These are phyloP conservation scores for Jamesozyma rosinii DNA, from an alignment of 805 yeast species.

Conservation along the genomic window DNA sequence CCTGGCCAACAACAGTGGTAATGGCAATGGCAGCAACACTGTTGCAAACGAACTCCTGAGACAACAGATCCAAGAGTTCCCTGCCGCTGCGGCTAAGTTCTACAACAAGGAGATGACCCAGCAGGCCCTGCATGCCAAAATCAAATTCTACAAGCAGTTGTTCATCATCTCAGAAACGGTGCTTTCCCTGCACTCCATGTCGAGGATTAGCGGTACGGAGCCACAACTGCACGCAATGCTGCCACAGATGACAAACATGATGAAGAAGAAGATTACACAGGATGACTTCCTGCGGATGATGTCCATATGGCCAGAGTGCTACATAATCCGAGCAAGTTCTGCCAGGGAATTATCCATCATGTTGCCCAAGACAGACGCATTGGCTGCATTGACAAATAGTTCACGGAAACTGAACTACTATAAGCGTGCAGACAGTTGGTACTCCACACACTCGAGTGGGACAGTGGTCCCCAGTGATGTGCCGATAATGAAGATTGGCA, in stretches of 20 bases:
- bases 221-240: constrained; percentile 17
- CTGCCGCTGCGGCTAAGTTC: constrained; percentile 15
- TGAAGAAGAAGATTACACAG: constrained; percentile 20
- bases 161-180: constrained; percentile 23
- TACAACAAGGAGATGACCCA: constrained; percentile 16
- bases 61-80: constrained; percentile 21
- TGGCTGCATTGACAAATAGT: constrained; percentile 16
- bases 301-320: constrained; percentile 25
- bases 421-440: constrained; percentile 21
- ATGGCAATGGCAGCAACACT: constrained; percentile 2
- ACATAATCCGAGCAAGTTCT: constrained; percentile 17
- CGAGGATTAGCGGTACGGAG: constrained; percentile 13
- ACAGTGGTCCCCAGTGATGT: constrained; percentile 15
- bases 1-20: too few relatives aligned
- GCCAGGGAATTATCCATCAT: constrained; percentile 17
- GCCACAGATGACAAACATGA: constrained; percentile 26
- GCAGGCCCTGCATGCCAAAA: constrained; percentile 9
- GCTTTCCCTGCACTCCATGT: constrained; percentile 22
- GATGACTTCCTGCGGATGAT: constrained; percentile 21
- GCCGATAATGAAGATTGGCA: constrained; percentile 16
- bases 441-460: not conserved
- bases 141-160: constrained; percentile 17
- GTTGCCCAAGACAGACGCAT: constrained; percentile 14
- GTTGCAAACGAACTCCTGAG: constrained; percentile 12
- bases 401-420: constrained; percentile 23